Conservation (phyloP, 2,329 filamentous ascomycete genomes). For the Pseudogymnoascus sp. region DNA sequence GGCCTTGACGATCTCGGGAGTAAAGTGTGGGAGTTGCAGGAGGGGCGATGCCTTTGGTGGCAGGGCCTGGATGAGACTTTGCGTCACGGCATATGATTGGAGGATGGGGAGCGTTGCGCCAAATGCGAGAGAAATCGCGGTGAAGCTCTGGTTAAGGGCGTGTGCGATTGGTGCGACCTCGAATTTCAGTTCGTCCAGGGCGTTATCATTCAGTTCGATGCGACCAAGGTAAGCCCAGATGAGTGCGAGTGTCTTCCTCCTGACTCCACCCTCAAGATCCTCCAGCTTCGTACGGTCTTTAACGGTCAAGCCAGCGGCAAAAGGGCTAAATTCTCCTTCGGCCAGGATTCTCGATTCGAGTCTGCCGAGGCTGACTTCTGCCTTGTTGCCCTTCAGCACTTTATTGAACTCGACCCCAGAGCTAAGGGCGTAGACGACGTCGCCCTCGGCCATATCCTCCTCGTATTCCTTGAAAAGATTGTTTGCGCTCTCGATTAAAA, state of each 20-base stretch:
- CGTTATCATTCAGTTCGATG: conserved; percentile 71
- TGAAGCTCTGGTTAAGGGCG: conserved; percentile 77
- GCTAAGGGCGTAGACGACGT: conserved; percentile 74
- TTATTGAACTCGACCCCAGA: conserved; percentile 78
- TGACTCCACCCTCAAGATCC: conserved; percentile 70
- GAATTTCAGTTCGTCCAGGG: conserved; percentile 78
- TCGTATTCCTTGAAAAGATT: conserved; percentile 91
- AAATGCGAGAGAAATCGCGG: conserved; percentile 80
- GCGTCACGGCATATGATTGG: conserved; percentile 71
- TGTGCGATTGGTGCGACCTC: conserved; percentile 83
- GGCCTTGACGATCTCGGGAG: conserved; percentile 54
- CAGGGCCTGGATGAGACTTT: conserved; percentile 84
- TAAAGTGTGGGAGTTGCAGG: conserved; percentile 86
- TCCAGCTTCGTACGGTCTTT: conserved; percentile 74
- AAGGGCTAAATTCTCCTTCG: conserved; percentile 44
- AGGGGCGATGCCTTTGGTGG: conserved; percentile 78
- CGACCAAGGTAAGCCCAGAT: conserved; percentile 94
- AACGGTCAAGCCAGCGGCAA: conserved; percentile 53
- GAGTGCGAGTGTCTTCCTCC: conserved; percentile 79
- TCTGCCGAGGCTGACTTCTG: conserved; percentile 73
- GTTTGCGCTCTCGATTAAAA: conserved; percentile 87
- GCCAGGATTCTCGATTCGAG: conserved; percentile 75
- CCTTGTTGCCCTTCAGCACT: conserved; percentile 67
- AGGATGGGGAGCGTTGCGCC: conserved; percentile 76
- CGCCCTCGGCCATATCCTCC: conserved; percentile 73